Conservation (phyloP, 306 rosid genomes). For the Acacia melanoxylon region DNA sequence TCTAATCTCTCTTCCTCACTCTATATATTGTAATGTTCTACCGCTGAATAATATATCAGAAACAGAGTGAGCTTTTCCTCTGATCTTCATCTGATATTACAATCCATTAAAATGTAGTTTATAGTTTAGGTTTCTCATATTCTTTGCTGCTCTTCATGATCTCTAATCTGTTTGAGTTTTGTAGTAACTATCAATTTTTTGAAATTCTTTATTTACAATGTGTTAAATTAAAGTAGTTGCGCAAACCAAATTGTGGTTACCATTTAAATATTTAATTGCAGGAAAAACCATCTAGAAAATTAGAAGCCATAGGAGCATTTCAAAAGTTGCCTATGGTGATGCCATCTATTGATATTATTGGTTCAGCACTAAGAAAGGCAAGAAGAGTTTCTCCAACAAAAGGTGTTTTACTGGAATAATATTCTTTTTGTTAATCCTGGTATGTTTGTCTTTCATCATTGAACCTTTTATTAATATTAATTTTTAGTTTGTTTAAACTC, state of each 20-base stretch:
- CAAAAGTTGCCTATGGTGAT: slow-evolving; percentile 94
- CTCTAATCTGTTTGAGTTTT: not conserved
- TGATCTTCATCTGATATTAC: no score
- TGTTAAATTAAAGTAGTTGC: not conserved
- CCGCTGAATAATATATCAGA: no score
- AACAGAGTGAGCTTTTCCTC: no score
- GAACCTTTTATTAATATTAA: slow-evolving; percentile 25
- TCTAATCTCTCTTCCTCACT: no score
- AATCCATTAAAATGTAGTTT: not conserved
- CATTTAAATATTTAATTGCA: slow-evolving; percentile 37
- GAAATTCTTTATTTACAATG: not conserved
- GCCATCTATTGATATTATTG: slow-evolving; percentile 82
- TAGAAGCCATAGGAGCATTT: slow-evolving; percentile 81
- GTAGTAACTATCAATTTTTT: not conserved
- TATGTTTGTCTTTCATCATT: slow-evolving; percentile 24
- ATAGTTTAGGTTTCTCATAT: not conserved
- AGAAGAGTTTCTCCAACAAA: slow-evolving; percentile 74
- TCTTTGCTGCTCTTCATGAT: not conserved
- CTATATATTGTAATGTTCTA: no score
- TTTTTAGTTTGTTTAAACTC: slow-evolving; percentile 29
- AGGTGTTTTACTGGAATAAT: slow-evolving; percentile 51
- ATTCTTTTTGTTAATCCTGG: slow-evolving; percentile 18
- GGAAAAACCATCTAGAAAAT: slow-evolving; percentile 49
- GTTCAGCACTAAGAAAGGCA: slow-evolving; percentile 81
- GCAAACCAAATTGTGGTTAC: not conserved